Conservation (phyloP, 495 filamentous ascomycete genomes). For the Cercophora newfieldiana region DNA sequence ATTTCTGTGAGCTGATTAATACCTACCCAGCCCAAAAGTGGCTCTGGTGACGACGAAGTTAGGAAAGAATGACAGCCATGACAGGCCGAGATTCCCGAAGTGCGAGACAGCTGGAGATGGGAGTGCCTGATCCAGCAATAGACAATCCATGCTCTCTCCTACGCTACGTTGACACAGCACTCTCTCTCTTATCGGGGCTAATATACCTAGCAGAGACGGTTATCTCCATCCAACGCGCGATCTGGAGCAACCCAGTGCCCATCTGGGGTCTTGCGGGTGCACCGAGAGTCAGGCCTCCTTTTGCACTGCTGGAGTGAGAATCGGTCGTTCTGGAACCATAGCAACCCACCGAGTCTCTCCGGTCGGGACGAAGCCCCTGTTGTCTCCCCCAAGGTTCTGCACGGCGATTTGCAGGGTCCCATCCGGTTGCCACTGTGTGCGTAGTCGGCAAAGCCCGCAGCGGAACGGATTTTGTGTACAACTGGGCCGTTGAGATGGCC, state of each 20-base stretch:
- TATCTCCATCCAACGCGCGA: constrained; percentile 23
- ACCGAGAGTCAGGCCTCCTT: neutral
- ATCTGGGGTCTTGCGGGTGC: neutral
- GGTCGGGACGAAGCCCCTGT: neutral
- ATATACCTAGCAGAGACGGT: constrained; percentile 19
- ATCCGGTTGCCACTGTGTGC: neutral
- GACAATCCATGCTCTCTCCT: neutral
- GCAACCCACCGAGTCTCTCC: neutral
- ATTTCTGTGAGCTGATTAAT: neutral
- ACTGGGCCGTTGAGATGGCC: too few species aligned
- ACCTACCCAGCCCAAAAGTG: neutral
- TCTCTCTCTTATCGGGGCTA: constrained; percentile 12
- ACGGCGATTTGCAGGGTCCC: neutral
- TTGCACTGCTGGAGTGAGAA: neutral
- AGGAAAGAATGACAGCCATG: neutral
- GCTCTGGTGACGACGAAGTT: neutral
- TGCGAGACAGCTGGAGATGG: neutral
- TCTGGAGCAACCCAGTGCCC: constrained; percentile 16
- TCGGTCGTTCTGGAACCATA: neutral
- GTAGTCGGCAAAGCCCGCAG: neutral
- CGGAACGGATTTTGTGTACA: too few species aligned
- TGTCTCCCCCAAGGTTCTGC: neutral
- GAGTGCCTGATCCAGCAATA: neutral
- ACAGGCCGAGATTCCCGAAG: neutral
- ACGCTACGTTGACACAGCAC: neutral